phyloP scores from a whole-genome alignment of 1,284 basidiomycete genomes.

The Amylostereum areolatum region DNA sequence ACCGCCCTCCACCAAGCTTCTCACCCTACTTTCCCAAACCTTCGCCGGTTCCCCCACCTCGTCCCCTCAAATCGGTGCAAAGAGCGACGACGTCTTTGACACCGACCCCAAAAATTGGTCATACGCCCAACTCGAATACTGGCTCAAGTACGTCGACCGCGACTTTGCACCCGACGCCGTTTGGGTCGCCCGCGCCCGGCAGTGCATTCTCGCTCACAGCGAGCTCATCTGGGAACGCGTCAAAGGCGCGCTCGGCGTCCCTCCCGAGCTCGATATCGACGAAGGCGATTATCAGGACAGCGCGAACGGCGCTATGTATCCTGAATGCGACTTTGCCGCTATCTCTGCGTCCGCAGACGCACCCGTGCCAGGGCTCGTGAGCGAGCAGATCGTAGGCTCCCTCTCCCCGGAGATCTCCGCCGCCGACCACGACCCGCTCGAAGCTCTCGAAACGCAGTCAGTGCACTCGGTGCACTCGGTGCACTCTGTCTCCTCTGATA shows the following conservation, averaged over 20 bases:
- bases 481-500: slow-evolving; percentile 8
- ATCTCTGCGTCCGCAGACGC: background rate
- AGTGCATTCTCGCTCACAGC: slow-evolving; percentile 60
- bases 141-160: slow-evolving; percentile 57
- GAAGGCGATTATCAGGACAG: slow-evolving; percentile 28
- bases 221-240: slow-evolving; percentile 80
- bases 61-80: slow-evolving; percentile 16
- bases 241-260: slow-evolving; percentile 73
- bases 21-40: slow-evolving; percentile 64
- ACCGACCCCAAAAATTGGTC: slow-evolving; percentile 51
- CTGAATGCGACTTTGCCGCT: too few species aligned
- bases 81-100: slow-evolving; percentile 23
- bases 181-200: slow-evolving; percentile 61
- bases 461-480: slow-evolving; percentile 14
- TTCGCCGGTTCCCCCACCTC: slow-evolving; percentile 35
- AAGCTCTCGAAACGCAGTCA: slow-evolving; percentile 3
- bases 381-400: slow-evolving; percentile 1
- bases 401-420: slow-evolving; percentile 1
- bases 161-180: slow-evolving; percentile 50
- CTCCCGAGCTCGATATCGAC: slow-evolving; percentile 65
- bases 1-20: slow-evolving; percentile 59
- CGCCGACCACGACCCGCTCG: slow-evolving; percentile 4
- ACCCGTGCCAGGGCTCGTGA: background rate
- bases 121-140: slow-evolving; percentile 49
- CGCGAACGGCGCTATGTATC: slow-evolving; percentile 1